These are phyloP conservation scores for Diphasiastrum complanatum DNA, from an alignment of 83 land plant species.

Conservation along the genomic window DNA sequence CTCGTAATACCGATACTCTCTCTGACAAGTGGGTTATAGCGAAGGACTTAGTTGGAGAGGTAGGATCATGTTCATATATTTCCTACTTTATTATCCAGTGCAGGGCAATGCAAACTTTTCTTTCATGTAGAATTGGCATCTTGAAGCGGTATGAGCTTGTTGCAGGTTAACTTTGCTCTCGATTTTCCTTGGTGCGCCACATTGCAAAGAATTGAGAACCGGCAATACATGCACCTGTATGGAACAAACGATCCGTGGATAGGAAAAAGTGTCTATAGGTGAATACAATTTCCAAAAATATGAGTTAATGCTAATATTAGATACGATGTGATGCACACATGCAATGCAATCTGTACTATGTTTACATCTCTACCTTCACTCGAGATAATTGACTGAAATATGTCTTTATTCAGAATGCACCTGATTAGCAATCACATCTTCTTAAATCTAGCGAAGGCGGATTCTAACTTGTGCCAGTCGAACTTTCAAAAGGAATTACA, in stretches of 20 bases:
- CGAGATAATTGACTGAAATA: not conserved
- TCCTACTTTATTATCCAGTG: too few relatives aligned
- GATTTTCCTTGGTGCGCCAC: constrained; percentile 26
- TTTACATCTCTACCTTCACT: constrained; percentile 14
- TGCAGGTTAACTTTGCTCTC: constrained; percentile 25
- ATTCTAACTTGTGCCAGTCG: constrained; percentile 29
- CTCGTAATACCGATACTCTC: not conserved
- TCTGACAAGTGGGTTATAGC: constrained; percentile 34
- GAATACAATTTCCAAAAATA: not conserved
- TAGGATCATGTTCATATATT: too few relatives aligned
- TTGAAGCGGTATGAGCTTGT: too few relatives aligned
- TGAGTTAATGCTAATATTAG: not conserved
- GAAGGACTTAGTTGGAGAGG: constrained; percentile 35
- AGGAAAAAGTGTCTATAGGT: too few relatives aligned
- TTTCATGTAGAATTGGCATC: too few relatives aligned
- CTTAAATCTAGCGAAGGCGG: constrained; percentile 36
- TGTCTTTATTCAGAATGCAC: constrained; percentile 26
- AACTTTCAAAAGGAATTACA: constrained; percentile 17
- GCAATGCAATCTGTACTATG: not conserved
- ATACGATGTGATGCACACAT: not conserved
- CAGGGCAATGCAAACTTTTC: too few relatives aligned
- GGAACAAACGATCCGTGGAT: constrained; percentile 43
- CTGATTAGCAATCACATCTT: constrained; percentile 25
- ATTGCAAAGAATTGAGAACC: constrained; percentile 27
- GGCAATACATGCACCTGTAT: constrained; percentile 33